These are phyloP conservation scores for Fonsecaea nubica DNA, from an alignment of 2,329 filamentous ascomycete species.

Conservation along the genomic window DNA sequence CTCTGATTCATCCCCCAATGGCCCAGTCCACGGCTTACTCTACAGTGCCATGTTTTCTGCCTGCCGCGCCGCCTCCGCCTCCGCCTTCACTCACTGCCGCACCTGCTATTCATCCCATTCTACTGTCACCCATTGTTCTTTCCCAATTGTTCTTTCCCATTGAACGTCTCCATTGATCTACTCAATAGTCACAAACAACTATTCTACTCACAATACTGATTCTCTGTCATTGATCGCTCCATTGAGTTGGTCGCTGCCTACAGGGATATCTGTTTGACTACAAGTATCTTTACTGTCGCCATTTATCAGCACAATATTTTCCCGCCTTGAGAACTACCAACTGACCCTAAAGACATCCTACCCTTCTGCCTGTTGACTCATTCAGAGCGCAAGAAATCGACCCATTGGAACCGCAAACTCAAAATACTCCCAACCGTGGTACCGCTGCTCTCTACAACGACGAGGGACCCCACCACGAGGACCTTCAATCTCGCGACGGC, in stretches of 20 bases:
- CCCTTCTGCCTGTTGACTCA: neutral
- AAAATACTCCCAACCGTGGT: neutral
- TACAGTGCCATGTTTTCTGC: slow-evolving; percentile 14
- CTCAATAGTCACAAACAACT: slow-evolving; percentile 12
- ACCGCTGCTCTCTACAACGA: neutral
- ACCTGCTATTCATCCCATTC: neutral
- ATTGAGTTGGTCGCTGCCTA: slow-evolving; percentile 1
- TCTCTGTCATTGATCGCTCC: neutral
- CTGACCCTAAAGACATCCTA: neutral
- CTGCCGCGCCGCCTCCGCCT: slow-evolving; percentile 10
- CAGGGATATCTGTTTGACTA: slow-evolving; percentile 4
- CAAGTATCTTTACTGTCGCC: neutral
- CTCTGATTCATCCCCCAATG: slow-evolving; percentile 16
- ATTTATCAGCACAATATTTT: slow-evolving; percentile 9
- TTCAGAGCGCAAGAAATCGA: neutral
- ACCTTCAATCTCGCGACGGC: slow-evolving; percentile 4
- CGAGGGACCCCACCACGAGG: neutral
- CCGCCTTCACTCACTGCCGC: slow-evolving; percentile 1
- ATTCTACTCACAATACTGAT: slow-evolving; percentile 9
- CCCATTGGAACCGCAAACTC: neutral
- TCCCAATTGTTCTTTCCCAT: slow-evolving; percentile 14
- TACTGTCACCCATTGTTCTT: slow-evolving; percentile 21
- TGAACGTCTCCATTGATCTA: neutral
- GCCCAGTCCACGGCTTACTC: slow-evolving; percentile 14
- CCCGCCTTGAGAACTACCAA: neutral